Evolutionary conservation across 352 stramenopile genomes (phyloP).

Genomic region (Phytophthora pistaciae): DNA sequence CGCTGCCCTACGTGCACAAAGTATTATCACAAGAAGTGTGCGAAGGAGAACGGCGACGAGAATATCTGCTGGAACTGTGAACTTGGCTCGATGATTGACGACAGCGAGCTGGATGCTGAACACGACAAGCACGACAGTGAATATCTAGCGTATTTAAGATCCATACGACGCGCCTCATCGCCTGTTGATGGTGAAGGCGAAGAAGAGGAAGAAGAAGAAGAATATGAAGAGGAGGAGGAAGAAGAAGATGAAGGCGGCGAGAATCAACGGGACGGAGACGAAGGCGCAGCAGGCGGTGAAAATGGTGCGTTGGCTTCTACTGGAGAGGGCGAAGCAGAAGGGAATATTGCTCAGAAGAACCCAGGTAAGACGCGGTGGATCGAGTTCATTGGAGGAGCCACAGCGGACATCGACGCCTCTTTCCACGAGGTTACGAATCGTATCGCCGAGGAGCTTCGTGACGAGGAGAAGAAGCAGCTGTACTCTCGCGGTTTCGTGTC

Average conservation of each 20-base stretch:
- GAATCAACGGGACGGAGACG: conserved; percentile 8
- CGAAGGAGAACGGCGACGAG: conserved; percentile 75
- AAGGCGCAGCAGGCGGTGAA: conserved; percentile 16
- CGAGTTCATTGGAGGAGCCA: conserved; percentile 68
- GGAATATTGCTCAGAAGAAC: conserved; percentile 21
- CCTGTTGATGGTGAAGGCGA: conserved; percentile 14
- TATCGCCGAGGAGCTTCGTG: conserved; percentile 61
- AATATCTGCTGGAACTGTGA: conserved; percentile 83
- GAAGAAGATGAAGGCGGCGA: background rate
- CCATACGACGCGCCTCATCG: conserved; percentile 40
- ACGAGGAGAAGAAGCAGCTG: conserved; percentile 40
- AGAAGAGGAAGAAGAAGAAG: conserved; percentile 7
- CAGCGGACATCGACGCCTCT: conserved; percentile 50
- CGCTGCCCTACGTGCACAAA: conserved; percentile 60
- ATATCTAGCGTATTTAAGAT: conserved; percentile 63
- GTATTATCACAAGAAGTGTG: conserved; percentile 81
- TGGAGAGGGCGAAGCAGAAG: conserved; percentile 20
- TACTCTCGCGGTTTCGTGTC: conserved; percentile 75
- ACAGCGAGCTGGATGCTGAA: conserved; percentile 72
- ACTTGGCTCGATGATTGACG: conserved; percentile 77
- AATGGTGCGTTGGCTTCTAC: conserved; percentile 17
- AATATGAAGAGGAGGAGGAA: conserved; percentile 9
- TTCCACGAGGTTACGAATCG: conserved; percentile 59
- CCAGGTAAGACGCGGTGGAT: conserved; percentile 60
- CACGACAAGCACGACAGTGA: conserved; percentile 46